Conservation (phyloP, 441 rosid species). For the Metrosideros polymorpha region DNA sequence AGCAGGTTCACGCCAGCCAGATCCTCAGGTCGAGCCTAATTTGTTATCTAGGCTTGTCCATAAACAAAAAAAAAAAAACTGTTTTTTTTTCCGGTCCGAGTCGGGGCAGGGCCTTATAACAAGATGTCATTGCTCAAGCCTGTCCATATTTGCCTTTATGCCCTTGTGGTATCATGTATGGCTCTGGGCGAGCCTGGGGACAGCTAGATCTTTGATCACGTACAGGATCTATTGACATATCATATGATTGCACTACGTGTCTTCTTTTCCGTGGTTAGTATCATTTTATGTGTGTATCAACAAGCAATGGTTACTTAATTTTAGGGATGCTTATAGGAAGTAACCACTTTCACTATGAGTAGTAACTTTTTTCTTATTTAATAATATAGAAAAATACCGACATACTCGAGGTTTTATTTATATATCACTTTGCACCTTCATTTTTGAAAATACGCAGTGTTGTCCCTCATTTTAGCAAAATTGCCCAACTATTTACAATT, state of each 20-base stretch:
- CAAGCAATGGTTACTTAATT: neutral
- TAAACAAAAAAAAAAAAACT: too few species aligned
- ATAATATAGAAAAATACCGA: too few species aligned
- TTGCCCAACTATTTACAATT: neutral
- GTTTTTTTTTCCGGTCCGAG: too few species aligned
- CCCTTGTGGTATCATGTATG: too few species aligned
- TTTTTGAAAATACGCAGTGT: neutral
- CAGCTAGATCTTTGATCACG: neutral
- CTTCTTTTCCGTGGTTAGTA: neutral
- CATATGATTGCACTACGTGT: neutral
- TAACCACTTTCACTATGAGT: neutral
- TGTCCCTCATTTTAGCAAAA: neutral
- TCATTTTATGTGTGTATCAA: too few species aligned
- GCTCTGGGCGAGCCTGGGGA: neutral
- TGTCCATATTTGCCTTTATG: neutral
- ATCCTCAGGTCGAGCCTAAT: neutral
- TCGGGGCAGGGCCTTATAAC: too few species aligned
- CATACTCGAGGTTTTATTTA: neutral
- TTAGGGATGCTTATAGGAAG: neutral
- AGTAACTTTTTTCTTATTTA: neutral
- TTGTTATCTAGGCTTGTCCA: neutral
- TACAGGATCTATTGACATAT: neutral
- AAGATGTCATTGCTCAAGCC: too few species aligned
- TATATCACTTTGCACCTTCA: neutral
- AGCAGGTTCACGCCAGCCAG: accelerated